Conservation (phyloP, 805 yeast genomes). For the Sugiyamaella chiloensis region DNA sequence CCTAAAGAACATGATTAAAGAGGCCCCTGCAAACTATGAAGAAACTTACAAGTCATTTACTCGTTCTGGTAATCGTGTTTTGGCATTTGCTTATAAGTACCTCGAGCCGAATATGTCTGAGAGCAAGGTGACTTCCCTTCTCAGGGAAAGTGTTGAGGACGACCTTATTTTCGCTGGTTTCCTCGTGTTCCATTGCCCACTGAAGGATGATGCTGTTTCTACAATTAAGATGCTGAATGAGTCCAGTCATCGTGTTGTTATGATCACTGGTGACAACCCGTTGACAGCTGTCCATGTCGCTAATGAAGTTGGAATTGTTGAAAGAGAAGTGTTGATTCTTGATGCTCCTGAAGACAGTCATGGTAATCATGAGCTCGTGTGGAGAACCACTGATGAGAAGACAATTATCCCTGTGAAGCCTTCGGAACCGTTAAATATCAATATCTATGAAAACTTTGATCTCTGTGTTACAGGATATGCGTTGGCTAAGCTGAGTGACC, state of each 20-base stretch:
- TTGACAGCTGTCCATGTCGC: conserved; percentile 98
- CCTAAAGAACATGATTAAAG: conserved; percentile 66
- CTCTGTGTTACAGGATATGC: conserved; percentile 94
- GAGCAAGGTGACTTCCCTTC: conserved; percentile 52
- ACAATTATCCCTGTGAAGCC: conserved; percentile 64
- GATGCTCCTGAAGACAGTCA: conserved; percentile 78
- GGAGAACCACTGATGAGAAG: conserved; percentile 84
- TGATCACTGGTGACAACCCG: conserved; percentile 99
- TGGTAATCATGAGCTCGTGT: conserved; percentile 58
- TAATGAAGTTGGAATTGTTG: conserved; percentile 82
- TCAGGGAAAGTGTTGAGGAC: conserved; percentile 74
- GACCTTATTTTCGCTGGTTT: conserved; percentile 83
- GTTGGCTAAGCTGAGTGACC: conserved; percentile 59
- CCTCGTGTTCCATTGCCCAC: conserved; percentile 94
- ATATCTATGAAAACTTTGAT: conserved; percentile 65
- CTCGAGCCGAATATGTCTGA: conserved; percentile 51
- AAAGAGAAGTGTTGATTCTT: conserved; percentile 76
- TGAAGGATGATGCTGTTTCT: conserved; percentile 88
- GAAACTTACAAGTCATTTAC: conserved; percentile 84
- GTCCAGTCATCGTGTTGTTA: conserved; percentile 90
- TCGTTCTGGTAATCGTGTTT: conserved; percentile 92
- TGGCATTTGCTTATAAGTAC: conserved; percentile 87
- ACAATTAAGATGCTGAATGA: conserved; percentile 90
- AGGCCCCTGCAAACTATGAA: conserved; percentile 77
- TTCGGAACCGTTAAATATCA: conserved; percentile 50